Evolutionary conservation across 2,329 filamentous ascomycete genomes (phyloP).

Genomic region (Fusarium palustre): DNA sequence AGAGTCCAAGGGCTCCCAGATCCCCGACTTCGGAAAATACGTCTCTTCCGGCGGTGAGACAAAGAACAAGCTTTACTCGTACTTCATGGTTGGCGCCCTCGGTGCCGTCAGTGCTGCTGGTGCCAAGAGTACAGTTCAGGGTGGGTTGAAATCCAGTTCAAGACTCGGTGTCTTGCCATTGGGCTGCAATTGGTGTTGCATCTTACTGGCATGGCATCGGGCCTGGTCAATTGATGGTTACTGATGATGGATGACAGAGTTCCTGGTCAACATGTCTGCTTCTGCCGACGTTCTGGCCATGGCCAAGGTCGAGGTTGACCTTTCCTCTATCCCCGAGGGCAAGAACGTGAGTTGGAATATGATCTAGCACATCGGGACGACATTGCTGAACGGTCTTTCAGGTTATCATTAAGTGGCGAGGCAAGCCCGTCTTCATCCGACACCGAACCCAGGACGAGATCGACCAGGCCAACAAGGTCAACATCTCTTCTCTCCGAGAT

Average conservation of each 20-base stretch:
- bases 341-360: slow-evolving; percentile 83
- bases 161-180: slow-evolving; percentile 44
- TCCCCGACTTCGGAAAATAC: slow-evolving; percentile 93
- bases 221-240: slow-evolving; percentile 44
- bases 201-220: slow-evolving; percentile 10
- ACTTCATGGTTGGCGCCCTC: slow-evolving; percentile 98
- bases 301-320: slow-evolving; percentile 99
- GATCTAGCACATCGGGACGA: not conserved
- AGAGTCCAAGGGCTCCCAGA: slow-evolving; percentile 70
- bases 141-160: slow-evolving; percentile 67
- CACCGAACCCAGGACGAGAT: slow-evolving; percentile 96
- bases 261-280: slow-evolving; percentile 99
- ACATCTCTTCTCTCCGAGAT: slow-evolving; percentile 86
- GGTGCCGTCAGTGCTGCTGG: slow-evolving; percentile 91
- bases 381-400: slow-evolving; percentile 51
- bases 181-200: slow-evolving; percentile 46
- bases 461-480: slow-evolving; percentile 90
- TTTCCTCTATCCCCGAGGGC: slow-evolving; percentile 93
- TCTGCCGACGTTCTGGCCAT: slow-evolving; percentile 98
- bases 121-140: slow-evolving; percentile 97
- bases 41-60: slow-evolving; percentile 74
- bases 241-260: slow-evolving; percentile 72
- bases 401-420: slow-evolving; percentile 99
- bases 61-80: slow-evolving; percentile 88
- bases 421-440: slow-evolving; percentile 99